Base-by-base conservation (phyloP, 116 monocot species). In the Zostera marina region DNA sequence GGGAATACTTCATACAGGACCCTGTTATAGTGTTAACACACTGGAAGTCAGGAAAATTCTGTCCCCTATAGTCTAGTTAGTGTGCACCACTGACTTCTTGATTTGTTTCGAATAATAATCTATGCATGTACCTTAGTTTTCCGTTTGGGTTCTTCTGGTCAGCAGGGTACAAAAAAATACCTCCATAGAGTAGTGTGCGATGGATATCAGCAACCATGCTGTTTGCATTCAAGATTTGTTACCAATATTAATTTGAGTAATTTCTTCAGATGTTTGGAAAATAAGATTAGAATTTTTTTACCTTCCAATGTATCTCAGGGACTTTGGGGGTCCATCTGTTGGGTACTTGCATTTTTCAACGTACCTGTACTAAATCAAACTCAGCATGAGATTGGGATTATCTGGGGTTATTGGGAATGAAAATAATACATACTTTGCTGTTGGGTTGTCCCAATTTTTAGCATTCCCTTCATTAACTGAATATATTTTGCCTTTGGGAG, bases 381-480 rank as follows among this genome's bases (percentile, higher is more conserved):
- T 15, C 45, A 14, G 22, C 11, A 32, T 3, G 58, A 0, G 11
- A 16, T 1, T 24, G 25, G 11, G 5, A 46, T 9, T 14, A 61
- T 25, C 44, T 0, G 53, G 54, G 60, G 46, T 15, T 41, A n/a
- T n/a, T n/a, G n/a, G n/a, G 24, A 5, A 19, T 32, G 1, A 4
- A 1, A 11, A 9, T 15, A 11, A 9, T 15, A 54, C 81, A 45
- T 82, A 98, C 87, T 83, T 86, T 53, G 83, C 59, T 22, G 91
- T 90, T 42, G 98, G 83, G 40, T 11, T 76, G 68, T 89, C 90
- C 91, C 86, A 98, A 53, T 85, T 98, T 61, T 77, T 87, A 9
- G 90, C 90, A 77, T 98, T 98, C 40, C 98, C 98, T 79, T 98
- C 98, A 67, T 98, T 98, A 14, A 98, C 86, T 21, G 98, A 98